Evolutionary conservation across 768 basidiomycete species (phyloP).

Genomic region (Psilocybe azurescens): DNA sequence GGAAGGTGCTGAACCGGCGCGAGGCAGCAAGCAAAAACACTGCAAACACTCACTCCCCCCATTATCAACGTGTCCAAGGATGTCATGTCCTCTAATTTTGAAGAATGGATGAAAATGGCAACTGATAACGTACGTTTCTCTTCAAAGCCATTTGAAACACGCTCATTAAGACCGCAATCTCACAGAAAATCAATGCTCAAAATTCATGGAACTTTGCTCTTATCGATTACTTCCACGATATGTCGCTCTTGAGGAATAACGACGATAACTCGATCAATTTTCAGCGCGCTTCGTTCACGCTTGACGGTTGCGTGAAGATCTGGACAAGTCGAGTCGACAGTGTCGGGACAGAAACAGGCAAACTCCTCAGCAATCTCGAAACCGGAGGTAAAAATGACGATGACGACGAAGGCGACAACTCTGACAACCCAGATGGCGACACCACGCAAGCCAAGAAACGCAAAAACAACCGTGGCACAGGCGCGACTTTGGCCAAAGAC

Average conservation of each 20-base stretch:
- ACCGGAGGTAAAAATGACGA: slow-evolving; percentile 56
- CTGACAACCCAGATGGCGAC: slow-evolving; percentile 72
- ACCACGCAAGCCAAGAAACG: slow-evolving; percentile 64
- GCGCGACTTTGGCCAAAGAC: slow-evolving; percentile 90
- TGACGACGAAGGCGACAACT: slow-evolving; percentile 64
- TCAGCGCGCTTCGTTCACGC: slow-evolving; percentile 95
- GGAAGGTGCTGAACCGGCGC: slow-evolving; percentile 47
- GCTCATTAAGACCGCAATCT: slow-evolving; percentile 11
- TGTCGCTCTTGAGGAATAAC: slow-evolving; percentile 92
- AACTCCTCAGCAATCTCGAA: slow-evolving; percentile 89
- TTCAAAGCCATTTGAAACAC: neutral
- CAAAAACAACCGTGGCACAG: slow-evolving; percentile 68
- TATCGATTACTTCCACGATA: slow-evolving; percentile 99
- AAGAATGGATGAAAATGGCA: slow-evolving; percentile 99
- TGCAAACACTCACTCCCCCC: slow-evolving; percentile 65
- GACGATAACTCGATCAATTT: slow-evolving; percentile 98
- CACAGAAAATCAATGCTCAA: slow-evolving; percentile 95
- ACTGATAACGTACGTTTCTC: slow-evolving; percentile 85
- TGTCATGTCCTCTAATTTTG: slow-evolving; percentile 92
- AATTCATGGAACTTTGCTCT: slow-evolving; percentile 99
- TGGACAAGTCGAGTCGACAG: slow-evolving; percentile 98
- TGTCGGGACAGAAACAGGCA: slow-evolving; percentile 95
- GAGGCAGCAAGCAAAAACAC: slow-evolving; percentile 55
- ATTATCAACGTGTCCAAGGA: slow-evolving; percentile 71
- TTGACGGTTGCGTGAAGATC: slow-evolving; percentile 99